Base-by-base conservation (phyloP, 1,284 basidiomycete species). In the Schizopora paradoxa region DNA sequence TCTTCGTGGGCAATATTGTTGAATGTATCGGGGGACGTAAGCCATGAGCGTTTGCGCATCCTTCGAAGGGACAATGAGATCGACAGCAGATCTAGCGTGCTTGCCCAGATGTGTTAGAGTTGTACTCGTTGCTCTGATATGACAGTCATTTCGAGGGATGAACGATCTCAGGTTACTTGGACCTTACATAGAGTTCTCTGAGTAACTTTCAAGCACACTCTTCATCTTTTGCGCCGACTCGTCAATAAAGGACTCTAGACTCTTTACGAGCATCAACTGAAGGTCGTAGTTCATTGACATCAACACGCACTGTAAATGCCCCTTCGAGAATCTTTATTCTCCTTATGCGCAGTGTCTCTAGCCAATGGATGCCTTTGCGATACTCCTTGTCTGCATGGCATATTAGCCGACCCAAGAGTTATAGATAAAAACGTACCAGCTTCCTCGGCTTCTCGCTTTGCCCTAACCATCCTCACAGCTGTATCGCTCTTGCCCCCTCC, bases 381-480 rank as follows among this genome's bases (percentile, higher is more conserved):
- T 98, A 99, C 51, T 93, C 91, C 61, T 86, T 89, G 65, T 98
- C 94, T 84, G 63, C 47, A 52, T 36, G n/a, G 26, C 7, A 13
- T 41, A 21, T n/a, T 13, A 45, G 16, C n/a, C 18, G 21, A 45
- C 11, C 16, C 22, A 10, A 28, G 4, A 18, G 16, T 42, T 4
- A 13, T 14, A 23, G 11, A 34, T 21, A 11, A 41, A 13, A 34
- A 64, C 76, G 55, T 47, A 88, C 88, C 87, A 42, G 93, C 91
- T 62, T 95, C 91, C 40, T 95, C 93, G 2, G 88, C 85, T 54
- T 96, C 93, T 41, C 92, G 73, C 67, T 92, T 94, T 7, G 85
- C 77, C 45, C 86, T 83, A 26, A 90, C 86, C 26, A 77, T 75
- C 48, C 83, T 77, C 52, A 91, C 66, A 1, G 87, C 79, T 48